Conservation (phyloP, 2,329 filamentous ascomycete genomes). For the Epichloe sibirici region DNA sequence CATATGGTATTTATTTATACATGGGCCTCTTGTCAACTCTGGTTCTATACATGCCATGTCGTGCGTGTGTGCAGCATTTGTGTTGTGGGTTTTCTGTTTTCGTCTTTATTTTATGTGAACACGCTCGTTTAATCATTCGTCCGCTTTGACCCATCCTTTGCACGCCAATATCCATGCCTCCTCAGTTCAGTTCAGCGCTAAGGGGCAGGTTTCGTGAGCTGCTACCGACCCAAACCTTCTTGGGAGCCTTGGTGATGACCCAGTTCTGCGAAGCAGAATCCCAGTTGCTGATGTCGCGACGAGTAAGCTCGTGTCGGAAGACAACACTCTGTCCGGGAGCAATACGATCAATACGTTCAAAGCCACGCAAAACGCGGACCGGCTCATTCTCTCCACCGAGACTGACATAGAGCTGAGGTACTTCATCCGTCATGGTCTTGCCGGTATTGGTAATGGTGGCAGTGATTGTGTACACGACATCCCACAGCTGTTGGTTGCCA, state of each 20-base stretch:
- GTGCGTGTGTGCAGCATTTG: no score
- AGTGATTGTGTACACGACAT: conserved; percentile 54
- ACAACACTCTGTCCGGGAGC: conserved; percentile 52
- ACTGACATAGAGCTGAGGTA: conserved; percentile 67
- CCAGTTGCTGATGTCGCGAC: conserved; percentile 83
- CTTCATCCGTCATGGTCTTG: conserved; percentile 49
- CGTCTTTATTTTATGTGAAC: neutral
- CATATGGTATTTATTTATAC: no score
- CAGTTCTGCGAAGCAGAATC: conserved; percentile 71
- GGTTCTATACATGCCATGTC: neutral
- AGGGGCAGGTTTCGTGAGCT: conserved; percentile 44
- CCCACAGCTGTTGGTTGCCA: conserved; percentile 54
- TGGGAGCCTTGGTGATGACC: conserved; percentile 44
- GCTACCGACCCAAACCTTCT: conserved; percentile 43
- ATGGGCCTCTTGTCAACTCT: neutral
- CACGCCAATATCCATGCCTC: neutral
- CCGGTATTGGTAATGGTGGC: conserved; percentile 65
- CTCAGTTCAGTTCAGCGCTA: conserved; percentile 8
- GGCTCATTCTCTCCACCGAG: conserved; percentile 70
- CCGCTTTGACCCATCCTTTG: neutral
- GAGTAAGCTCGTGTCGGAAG: conserved; percentile 58
- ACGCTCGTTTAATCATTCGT: neutral
- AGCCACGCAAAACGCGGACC: conserved; percentile 57
- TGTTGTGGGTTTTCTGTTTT: neutral
- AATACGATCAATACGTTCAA: conserved; percentile 61